phyloP scores from a whole-genome alignment of 2,329 filamentous ascomycete species.

The Epichloe festucae region DNA sequence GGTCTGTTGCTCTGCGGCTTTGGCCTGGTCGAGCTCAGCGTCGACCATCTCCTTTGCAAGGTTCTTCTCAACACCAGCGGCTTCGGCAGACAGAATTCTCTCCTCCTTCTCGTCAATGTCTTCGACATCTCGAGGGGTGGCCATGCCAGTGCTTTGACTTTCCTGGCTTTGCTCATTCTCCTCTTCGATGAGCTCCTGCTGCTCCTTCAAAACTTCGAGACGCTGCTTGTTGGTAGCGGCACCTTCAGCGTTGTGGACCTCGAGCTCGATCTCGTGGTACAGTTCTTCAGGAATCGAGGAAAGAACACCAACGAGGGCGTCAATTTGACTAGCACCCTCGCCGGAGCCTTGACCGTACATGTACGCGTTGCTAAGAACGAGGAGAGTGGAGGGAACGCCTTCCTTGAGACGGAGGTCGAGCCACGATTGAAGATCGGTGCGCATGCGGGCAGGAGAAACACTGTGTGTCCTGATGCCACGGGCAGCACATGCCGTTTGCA shows the following conservation, averaged over 20 bases:
- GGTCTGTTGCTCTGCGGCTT: constrained; percentile 16
- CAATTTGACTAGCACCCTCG: constrained; percentile 80
- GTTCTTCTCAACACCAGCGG: constrained; percentile 31
- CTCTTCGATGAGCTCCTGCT: constrained; percentile 94
- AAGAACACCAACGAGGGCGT: constrained; percentile 81
- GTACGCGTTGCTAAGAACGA: constrained; percentile 94
- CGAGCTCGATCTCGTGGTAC: constrained; percentile 98
- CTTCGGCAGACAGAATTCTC: constrained; percentile 39
- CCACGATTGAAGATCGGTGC: constrained; percentile 88
- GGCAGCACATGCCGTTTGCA: constrained; percentile 83
- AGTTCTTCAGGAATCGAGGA: constrained; percentile 94
- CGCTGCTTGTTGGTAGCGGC: constrained; percentile 98
- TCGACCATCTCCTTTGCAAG: constrained; percentile 41
- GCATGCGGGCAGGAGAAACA: constrained; percentile 74
- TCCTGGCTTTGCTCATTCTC: constrained; percentile 86
- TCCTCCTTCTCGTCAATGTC: constrained; percentile 94
- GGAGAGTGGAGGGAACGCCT: constrained; percentile 87
- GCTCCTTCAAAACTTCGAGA: constrained; percentile 94
- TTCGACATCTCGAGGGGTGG: constrained; percentile 71
- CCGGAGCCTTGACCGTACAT: constrained; percentile 88
- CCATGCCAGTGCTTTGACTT: constrained; percentile 60
- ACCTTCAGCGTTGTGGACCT: constrained; percentile 92
- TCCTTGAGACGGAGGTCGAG: constrained; percentile 85
- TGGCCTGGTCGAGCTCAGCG: constrained; percentile 36
- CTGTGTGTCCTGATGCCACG: constrained; percentile 89